Base-by-base conservation (phyloP, 208 protist genomes). In the Polymyxa betae region DNA sequence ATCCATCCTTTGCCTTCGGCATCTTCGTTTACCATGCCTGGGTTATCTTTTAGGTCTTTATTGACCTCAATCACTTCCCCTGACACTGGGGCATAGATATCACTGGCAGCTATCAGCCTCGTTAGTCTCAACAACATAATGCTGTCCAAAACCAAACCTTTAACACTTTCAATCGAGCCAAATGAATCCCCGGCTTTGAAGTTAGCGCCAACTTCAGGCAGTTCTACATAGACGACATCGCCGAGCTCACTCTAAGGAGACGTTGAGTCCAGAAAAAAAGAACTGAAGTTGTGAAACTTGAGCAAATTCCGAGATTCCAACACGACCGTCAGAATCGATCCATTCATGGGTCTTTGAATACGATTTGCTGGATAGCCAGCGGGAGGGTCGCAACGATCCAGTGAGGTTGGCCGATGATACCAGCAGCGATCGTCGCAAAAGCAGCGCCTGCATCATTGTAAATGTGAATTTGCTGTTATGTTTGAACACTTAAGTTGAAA, bases 111-210 rank as follows among this genome's bases (percentile, higher is more conserved):
- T 82, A 43, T 45, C 5, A 82, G 10, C 5, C 40, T 43, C 10
- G 16, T 35, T 43, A 82, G 5, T 43, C 5, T 35, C 72, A 45
- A 82, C 72, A 82, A 35, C 72, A 43, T 82, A 12, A 60, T 60
- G 72, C n/a, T 5, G 5, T 82, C 35, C 16, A 82, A 82, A 5
- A 40, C 16, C 10, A 45, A 40, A 82, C 72, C 72, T 82, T 82
- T 82, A 43, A 82, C 72, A 45, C 35, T 45, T 82, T 82, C 72
- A n/a, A 82, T n/a, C n/a, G 72, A 82, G 40, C 72, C 72, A 43
- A 82, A 82, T 20, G 35, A 5, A n/a, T 35, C 72, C 16, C 72
- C 72, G 16, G n/a, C 40, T n/a, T 82, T 82, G n/a, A 82, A 82
- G 12, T 5, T 82, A 12, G 16, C n/a, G 5, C 72, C 72, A 43